Conservation (phyloP, 1,139 yeast species). For the Geotrichum cucujoidarum region DNA sequence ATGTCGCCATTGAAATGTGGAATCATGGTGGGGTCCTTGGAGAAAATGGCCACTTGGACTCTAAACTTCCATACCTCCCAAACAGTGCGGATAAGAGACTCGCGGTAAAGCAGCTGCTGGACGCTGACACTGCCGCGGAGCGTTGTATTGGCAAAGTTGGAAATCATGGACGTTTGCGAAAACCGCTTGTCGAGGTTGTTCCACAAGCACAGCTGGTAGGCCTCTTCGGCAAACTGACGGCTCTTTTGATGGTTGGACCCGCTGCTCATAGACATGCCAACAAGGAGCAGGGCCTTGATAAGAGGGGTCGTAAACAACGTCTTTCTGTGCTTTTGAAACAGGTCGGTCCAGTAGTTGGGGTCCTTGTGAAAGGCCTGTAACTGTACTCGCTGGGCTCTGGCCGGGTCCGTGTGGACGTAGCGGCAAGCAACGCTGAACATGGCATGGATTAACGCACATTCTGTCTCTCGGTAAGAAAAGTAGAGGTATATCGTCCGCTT, state of each 20-base stretch:
- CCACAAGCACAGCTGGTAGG: constrained; percentile 12
- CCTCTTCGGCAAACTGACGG: constrained; percentile 4
- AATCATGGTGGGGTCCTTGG: constrained; percentile 5
- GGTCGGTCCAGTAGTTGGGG: constrained; percentile 28
- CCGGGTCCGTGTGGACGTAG: constrained; percentile 27
- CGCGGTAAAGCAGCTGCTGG: constrained; percentile 22
- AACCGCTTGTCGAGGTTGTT: constrained; percentile 13
- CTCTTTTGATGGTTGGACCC: constrained; percentile 3
- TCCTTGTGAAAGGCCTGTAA: constrained; percentile 24
- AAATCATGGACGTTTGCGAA: constrained; percentile 7
- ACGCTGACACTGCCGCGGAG: background rate
- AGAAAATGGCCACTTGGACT: constrained; percentile 19
- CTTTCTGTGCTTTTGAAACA: constrained; percentile 22
- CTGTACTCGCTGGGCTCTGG: constrained; percentile 3
- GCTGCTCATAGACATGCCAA: constrained; percentile 18
- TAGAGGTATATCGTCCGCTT: constrained; percentile 37
- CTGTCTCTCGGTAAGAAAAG: constrained; percentile 38
- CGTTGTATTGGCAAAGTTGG: constrained; percentile 1
- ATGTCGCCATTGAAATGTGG: constrained; percentile 24
- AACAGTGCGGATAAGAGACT: constrained; percentile 23
- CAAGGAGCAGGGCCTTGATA: constrained; percentile 21
- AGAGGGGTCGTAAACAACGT: constrained; percentile 19
- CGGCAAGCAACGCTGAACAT: constrained; percentile 45
- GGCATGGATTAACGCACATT: constrained; percentile 45
- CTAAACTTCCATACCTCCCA: constrained; percentile 25